Evolutionary conservation across 2,329 filamentous ascomycete species (phyloP).

Genomic region (Chaetothyriales sp.): DNA sequence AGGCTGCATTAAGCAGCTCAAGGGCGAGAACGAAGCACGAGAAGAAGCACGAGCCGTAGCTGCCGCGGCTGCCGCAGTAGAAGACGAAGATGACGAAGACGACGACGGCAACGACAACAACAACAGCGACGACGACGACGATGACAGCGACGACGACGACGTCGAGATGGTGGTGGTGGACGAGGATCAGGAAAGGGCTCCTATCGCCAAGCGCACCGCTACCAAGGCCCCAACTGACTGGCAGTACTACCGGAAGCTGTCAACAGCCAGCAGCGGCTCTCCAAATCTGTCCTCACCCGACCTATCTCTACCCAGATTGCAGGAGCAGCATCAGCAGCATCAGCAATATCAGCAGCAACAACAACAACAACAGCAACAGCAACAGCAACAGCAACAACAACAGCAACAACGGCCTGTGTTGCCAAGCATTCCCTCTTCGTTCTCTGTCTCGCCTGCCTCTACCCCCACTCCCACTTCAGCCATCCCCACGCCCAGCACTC

Average conservation of each 20-base stretch:
- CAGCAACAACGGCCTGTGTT: slow-evolving; percentile 8
- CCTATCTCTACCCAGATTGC: slow-evolving; percentile 7
- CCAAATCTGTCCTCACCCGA: slow-evolving; percentile 3
- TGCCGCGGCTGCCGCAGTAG: background rate
- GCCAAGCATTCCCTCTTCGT: slow-evolving; percentile 21
- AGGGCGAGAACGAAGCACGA: slow-evolving; percentile 26
- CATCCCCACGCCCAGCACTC: slow-evolving; percentile 10
- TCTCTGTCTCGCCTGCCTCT: slow-evolving; percentile 25
- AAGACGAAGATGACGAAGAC: slow-evolving; percentile 2
- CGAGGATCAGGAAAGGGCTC: slow-evolving; percentile 1
- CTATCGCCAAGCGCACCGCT: slow-evolving; percentile 1
- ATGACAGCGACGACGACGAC: slow-evolving; percentile 4
- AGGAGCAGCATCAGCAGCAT: slow-evolving; percentile 4
- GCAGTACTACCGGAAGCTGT: slow-evolving; percentile 8
- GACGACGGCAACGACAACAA: slow-evolving; percentile 7
- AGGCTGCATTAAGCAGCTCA: slow-evolving; percentile 69
- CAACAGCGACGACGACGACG: background rate
- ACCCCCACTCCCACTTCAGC: slow-evolving; percentile 23
- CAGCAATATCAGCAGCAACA: slow-evolving; percentile 8
- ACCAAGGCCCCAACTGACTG: slow-evolving; percentile 5
- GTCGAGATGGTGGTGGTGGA: slow-evolving; percentile 4
- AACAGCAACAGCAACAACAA: slow-evolving; percentile 5
- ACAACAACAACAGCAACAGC: slow-evolving; percentile 4
- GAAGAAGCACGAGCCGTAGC: background rate
- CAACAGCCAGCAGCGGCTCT: slow-evolving; percentile 7